Conservation (phyloP, 2,329 filamentous ascomycete genomes). For the Diplodia intermedia region DNA sequence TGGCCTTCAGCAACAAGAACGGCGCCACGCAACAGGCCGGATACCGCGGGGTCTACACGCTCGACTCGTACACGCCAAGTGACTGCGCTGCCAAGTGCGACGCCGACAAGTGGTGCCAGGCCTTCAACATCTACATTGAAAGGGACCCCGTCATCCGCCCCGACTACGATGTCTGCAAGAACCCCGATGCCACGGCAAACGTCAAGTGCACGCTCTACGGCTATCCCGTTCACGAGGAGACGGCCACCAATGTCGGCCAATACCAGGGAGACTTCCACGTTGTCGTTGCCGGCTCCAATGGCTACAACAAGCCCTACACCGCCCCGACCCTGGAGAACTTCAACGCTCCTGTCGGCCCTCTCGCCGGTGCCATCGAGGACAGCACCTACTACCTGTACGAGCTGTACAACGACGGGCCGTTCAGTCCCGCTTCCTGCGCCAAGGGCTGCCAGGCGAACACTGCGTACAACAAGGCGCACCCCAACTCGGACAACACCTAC, state of each 20-base stretch:
- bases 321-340: constrained; percentile 13
- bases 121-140: constrained; percentile 39
- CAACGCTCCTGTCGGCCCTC: constrained; percentile 33
- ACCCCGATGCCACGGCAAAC: constrained; percentile 34
- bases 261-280: constrained; percentile 37
- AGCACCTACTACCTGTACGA: constrained; percentile 39
- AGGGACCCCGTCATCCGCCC: constrained; percentile 34
- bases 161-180: constrained; percentile 32
- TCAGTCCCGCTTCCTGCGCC: constrained; percentile 43
- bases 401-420: constrained; percentile 41
- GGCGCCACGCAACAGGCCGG: constrained; percentile 33
- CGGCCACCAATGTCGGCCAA: constrained; percentile 41
- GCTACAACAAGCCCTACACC: constrained; percentile 34
- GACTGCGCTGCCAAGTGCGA: constrained; percentile 35
- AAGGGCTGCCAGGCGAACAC: constrained; percentile 47
- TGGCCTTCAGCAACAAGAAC: constrained; percentile 31
- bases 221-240: constrained; percentile 37
- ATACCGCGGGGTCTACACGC: constrained; percentile 33
- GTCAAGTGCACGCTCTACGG: constrained; percentile 45
- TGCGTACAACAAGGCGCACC: constrained; percentile 43
- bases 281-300: constrained; percentile 36
- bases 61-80: constrained; percentile 33
- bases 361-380: constrained; percentile 42
- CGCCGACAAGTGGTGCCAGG: constrained; percentile 33
- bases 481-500: constrained; percentile 40